Conservation (phyloP, 164 flowering plant species). For the Warburgia ugandensis region DNA sequence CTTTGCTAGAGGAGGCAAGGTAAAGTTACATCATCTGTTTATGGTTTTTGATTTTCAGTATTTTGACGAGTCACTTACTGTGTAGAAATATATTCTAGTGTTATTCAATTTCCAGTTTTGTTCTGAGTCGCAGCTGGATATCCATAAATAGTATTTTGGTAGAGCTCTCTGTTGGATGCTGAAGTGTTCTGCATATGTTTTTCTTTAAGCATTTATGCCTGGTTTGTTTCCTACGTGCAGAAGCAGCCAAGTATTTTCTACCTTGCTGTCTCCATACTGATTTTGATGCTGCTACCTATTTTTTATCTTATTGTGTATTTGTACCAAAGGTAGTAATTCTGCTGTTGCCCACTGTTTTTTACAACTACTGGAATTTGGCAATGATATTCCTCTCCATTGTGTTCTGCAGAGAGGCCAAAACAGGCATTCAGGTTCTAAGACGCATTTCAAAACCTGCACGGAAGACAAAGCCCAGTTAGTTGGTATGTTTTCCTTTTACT, state of each 20-base stretch:
- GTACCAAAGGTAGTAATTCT: constrained; percentile 53
- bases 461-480: constrained; percentile 65
- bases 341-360: too few species aligned
- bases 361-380: not conserved
- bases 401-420: constrained; percentile 52
- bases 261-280: constrained; percentile 63
- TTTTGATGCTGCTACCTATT: constrained; percentile 75
- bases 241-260: constrained; percentile 62
- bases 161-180: not conserved
- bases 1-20: constrained; percentile 74
- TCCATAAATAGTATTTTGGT: not conserved
- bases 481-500: constrained; percentile 8
- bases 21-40: constrained; percentile 18
- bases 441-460: constrained; percentile 49
- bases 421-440: constrained; percentile 56
- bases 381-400: not conserved
- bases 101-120: not conserved
- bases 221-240: constrained; percentile 38
- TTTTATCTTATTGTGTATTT: constrained; percentile 74
- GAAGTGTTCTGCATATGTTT: not conserved
- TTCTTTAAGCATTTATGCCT: not conserved
- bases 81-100: not conserved
- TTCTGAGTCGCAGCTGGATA: not conserved
- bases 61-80: not conserved
- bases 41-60: not conserved